A percentile compares a stretch with the other conserved stretches of the same genome.
Conservation (phyloP, 2,329 filamentous ascomycete species). For the Byssochlamys sp. region DNA sequence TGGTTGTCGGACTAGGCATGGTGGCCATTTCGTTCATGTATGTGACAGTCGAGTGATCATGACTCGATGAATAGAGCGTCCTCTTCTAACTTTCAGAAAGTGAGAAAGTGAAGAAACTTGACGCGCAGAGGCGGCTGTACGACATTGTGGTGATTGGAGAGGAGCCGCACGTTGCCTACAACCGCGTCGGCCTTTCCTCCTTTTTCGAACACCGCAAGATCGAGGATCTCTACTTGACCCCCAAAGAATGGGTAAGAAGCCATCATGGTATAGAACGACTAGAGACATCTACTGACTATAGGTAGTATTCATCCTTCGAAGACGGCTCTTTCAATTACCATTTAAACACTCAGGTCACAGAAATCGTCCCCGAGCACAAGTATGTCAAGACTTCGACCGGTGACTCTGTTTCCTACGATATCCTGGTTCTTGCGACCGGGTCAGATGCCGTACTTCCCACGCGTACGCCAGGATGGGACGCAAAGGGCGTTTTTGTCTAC, state of each 20-base stretch:
- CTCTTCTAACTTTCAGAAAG: slow-evolving; percentile 35
- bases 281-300: slow-evolving; percentile 3
- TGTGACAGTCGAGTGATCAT: slow-evolving; percentile 9
- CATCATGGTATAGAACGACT: neutral
- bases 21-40: slow-evolving; percentile 82
- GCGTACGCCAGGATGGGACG: slow-evolving; percentile 67
- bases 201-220: slow-evolving; percentile 81
- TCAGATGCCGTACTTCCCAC: slow-evolving; percentile 69
- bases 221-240: slow-evolving; percentile 81
- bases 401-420: slow-evolving; percentile 62
- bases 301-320: slow-evolving; percentile 56
- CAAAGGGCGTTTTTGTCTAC: slow-evolving; percentile 79
- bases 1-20: slow-evolving; percentile 85
- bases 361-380: slow-evolving; percentile 56
- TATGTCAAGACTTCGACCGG: slow-evolving; percentile 62
- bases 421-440: slow-evolving; percentile 74
- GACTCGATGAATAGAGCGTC: neutral
- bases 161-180: slow-evolving; percentile 79
- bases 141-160: slow-evolving; percentile 79
- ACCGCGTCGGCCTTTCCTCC: slow-evolving; percentile 76
- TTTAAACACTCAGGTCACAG: slow-evolving; percentile 63
- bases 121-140: slow-evolving; percentile 65
- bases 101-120: slow-evolving; percentile 80
- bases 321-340: slow-evolving; percentile 64
- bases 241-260: slow-evolving; percentile 61